These are phyloP conservation scores for Pseudocercospora crystallina DNA, from an alignment of 2,329 filamentous ascomycete genomes.

Conservation along the genomic window DNA sequence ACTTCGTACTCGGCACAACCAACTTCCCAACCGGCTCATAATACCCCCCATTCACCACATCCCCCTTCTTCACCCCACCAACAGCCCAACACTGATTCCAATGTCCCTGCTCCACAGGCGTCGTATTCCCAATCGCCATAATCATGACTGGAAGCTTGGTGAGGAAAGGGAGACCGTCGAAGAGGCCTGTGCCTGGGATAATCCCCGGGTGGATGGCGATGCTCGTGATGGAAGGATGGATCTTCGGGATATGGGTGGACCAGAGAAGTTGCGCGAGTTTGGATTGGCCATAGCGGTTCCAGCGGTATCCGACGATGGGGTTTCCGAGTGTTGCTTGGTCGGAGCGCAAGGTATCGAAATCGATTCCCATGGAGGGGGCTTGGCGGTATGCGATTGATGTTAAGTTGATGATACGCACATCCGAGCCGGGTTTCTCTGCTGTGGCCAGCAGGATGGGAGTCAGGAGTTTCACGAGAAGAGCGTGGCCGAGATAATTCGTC, in stretches of 20 bases:
- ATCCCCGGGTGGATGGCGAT: constrained; percentile 51
- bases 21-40: constrained; percentile 29
- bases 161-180: constrained; percentile 5
- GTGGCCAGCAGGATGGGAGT: constrained; percentile 42
- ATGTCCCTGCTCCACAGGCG: constrained; percentile 18
- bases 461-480: constrained; percentile 26
- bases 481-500: constrained; percentile 32
- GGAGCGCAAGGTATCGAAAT: background rate
- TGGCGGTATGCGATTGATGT: constrained; percentile 10
- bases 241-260: constrained; percentile 41
- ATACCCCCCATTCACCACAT: constrained; percentile 26
- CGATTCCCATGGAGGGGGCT: background rate
- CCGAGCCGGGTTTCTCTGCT: constrained; percentile 37
- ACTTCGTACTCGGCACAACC: constrained; percentile 2
- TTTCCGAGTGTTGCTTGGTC: constrained; percentile 22
- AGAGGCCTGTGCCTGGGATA: constrained; percentile 45
- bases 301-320: constrained; percentile 4
- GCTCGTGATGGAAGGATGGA: constrained; percentile 47
- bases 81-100: constrained; percentile 18
- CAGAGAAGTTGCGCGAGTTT: constrained; percentile 54
- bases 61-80: background rate
- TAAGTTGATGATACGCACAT: constrained; percentile 46
- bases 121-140: background rate
- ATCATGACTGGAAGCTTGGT: background rate
- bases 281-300: constrained; percentile 44